phyloP scores from a whole-genome alignment of 2,329 filamentous ascomycete genomes.

The Chaetomium sp. region DNA sequence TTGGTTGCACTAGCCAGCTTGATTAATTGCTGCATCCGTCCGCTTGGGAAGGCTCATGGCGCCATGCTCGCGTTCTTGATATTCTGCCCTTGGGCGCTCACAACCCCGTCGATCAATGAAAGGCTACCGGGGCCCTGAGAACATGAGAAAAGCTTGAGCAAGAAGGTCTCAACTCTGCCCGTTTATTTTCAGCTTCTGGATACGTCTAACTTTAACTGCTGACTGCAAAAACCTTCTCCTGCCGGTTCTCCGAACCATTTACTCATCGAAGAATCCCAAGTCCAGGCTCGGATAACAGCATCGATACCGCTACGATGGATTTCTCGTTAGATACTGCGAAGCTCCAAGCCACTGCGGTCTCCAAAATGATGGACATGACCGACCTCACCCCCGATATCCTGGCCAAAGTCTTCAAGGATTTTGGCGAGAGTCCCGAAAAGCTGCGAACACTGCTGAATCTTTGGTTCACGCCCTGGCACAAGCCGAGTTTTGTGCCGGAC shows the following conservation, averaged over 20 bases:
- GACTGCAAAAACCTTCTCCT: not conserved
- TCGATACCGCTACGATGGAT: not conserved
- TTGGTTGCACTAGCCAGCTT: not conserved
- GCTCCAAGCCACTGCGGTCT: conserved; percentile 7
- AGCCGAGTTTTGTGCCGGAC: conserved; percentile 34
- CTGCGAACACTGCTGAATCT: conserved; percentile 35
- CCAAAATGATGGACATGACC: conserved; percentile 27
- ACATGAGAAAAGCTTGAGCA: not conserved
- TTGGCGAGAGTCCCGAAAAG: conserved; percentile 34
- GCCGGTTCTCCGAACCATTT: not conserved
- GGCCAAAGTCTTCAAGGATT: conserved; percentile 30
- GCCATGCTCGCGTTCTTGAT: not conserved
- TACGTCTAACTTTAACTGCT: not conserved
- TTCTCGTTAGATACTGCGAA: conserved; percentile 12
- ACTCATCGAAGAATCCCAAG: too few relatives aligned
- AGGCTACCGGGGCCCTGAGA: not conserved
- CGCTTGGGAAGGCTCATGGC: not conserved
- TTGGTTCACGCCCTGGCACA: conserved; percentile 35
- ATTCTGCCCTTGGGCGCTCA: not conserved
- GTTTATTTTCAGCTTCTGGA: too few relatives aligned
- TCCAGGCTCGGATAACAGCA: not conserved
- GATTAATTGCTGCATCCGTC: not conserved
- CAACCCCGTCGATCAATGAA: not conserved
- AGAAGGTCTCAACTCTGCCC: too few relatives aligned
- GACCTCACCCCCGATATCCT: conserved; percentile 32